These are phyloP conservation scores for Lolium multiflorum DNA, from an alignment of 176 grass and related monocot genomes.

Conservation along the genomic window DNA sequence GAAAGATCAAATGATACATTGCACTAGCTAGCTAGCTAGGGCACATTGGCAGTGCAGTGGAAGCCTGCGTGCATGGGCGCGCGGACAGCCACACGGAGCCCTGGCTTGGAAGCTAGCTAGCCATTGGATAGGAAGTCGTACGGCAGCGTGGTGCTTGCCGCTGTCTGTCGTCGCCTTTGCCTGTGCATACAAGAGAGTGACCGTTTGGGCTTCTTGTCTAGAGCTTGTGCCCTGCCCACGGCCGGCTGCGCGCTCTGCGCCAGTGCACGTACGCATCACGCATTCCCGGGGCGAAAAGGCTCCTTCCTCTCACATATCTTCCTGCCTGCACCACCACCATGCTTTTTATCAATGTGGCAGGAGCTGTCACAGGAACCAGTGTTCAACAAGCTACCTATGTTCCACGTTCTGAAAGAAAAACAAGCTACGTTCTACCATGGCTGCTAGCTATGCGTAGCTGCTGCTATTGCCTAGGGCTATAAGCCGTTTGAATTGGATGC, in stretches of 20 bases:
- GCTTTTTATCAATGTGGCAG: background rate
- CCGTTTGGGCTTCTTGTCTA: constrained; percentile 14
- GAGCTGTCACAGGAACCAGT: constrained; percentile 41
- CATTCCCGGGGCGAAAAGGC: background rate
- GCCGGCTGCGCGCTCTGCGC: constrained; percentile 23
- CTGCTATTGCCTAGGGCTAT: constrained; percentile 27
- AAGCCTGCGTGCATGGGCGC: background rate
- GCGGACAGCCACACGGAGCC: background rate
- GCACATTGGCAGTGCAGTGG: constrained; percentile 30
- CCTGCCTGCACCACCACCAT: constrained; percentile 48
- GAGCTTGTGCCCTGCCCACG: background rate
- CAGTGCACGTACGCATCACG: constrained; percentile 43
- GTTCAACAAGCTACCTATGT: background rate
- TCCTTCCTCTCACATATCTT: constrained; percentile 1
- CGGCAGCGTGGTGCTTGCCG: constrained; percentile 16
- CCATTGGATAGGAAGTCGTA: background rate
- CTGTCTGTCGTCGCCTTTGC: constrained; percentile 31
- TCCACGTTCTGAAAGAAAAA: background rate
- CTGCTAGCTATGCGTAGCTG: background rate
- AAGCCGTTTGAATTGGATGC: constrained; percentile 34
- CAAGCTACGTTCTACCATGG: background rate
- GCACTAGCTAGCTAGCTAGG: constrained; percentile 16
- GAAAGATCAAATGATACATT: background rate
- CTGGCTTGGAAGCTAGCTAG: constrained; percentile 23
- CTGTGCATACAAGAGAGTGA: background rate